Percentiles rank a stretch among this genome's conserved stretches.
Conservation (phyloP, 2,329 filamentous ascomycete genomes). For the Mollisiaceae sp. region DNA sequence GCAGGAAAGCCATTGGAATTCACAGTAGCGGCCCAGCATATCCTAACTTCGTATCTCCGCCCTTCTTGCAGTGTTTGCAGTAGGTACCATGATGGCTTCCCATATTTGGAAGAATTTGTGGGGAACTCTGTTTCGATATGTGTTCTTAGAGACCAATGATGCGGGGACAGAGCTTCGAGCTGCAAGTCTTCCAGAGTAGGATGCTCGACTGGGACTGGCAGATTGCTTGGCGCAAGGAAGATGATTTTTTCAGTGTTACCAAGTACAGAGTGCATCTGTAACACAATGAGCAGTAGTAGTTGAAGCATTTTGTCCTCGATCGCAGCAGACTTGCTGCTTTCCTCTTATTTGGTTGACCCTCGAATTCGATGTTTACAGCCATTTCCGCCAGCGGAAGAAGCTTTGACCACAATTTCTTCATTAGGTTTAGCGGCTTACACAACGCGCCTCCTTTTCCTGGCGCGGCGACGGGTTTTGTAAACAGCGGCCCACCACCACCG, state of each 20-base stretch:
- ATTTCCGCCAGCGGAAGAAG: background rate
- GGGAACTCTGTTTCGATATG: conserved; percentile 73
- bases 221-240: conserved; percentile 72
- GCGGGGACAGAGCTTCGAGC: conserved; percentile 68
- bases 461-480: conserved; percentile 28
- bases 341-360: background rate
- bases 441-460: conserved; percentile 16
- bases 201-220: conserved; percentile 59
- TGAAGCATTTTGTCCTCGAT: conserved; percentile 21
- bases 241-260: conserved; percentile 93
- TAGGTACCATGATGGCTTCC: conserved; percentile 77
- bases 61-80: conserved; percentile 72
- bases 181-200: conserved; percentile 64
- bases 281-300: conserved; percentile 29
- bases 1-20: conserved; percentile 42
- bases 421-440: conserved; percentile 11
- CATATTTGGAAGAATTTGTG: conserved; percentile 54
- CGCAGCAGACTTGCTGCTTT: conserved; percentile 1
- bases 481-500: conserved; percentile 18
- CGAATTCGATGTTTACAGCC: background rate
- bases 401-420: conserved; percentile 26
- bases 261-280: conserved; percentile 37
- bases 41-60: conserved; percentile 85
- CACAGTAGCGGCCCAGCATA: conserved; percentile 95
- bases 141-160: conserved; percentile 61